Evolutionary conservation across 1,284 basidiomycete species (phyloP).

Genomic region (Sporisorium sorghi): DNA sequence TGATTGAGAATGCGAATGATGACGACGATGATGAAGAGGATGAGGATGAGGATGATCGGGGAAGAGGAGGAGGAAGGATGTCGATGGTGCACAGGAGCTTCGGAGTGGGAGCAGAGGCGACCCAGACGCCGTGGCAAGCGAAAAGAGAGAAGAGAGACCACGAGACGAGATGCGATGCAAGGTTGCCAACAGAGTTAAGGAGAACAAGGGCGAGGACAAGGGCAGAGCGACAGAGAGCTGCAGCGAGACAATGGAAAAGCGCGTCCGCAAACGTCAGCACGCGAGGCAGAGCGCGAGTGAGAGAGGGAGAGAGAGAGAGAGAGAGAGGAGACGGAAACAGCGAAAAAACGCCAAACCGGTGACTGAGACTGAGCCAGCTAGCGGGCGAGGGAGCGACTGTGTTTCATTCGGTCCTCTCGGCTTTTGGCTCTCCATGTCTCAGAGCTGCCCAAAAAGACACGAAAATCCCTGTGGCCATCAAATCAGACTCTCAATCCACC

Average conservation of each 20-base stretch:
- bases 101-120: not conserved
- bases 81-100: not conserved
- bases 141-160: too few relatives aligned
- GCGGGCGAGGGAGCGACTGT: not conserved
- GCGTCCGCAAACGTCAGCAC: not conserved
- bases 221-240: not conserved
- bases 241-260: constrained; percentile 1
- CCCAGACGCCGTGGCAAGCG: too few relatives aligned
- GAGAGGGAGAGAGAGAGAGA: not conserved
- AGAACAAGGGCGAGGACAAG: not conserved
- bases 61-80: not conserved
- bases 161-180: not conserved
- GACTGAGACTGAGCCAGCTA: not conserved
- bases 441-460: not conserved
- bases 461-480: too few relatives aligned
- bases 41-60: too few relatives aligned
- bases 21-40: too few relatives aligned
- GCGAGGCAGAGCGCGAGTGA: not conserved
- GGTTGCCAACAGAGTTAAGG: not conserved
- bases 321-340: not conserved
- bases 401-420: not conserved
- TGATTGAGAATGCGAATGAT: not conserved
- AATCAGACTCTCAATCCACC: too few relatives aligned
- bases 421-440: constrained; percentile 2
- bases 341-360: not conserved